Conservation (phyloP, 257 asterid species). For the Solanum appendiculatum region DNA sequence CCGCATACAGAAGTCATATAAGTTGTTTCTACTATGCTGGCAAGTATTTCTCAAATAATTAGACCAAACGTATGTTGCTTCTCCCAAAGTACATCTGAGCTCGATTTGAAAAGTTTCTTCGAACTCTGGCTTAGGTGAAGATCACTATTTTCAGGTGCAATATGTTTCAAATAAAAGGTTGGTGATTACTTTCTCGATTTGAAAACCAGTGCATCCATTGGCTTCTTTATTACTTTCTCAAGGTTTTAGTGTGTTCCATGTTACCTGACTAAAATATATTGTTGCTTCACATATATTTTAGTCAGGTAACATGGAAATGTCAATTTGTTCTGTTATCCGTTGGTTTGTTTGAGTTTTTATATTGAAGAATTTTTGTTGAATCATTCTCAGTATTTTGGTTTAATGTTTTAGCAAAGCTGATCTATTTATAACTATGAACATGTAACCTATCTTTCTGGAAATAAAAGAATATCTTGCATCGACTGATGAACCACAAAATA, state of each 20-base stretch:
- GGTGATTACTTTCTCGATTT: too few relatives aligned
- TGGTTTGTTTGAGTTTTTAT: too few relatives aligned
- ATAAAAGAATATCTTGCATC: not conserved
- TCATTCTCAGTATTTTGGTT: not conserved
- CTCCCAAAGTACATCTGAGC: not conserved
- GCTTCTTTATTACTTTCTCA: too few relatives aligned
- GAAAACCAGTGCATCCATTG: too few relatives aligned
- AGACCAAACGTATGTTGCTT: not conserved
- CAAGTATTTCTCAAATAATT: not conserved
- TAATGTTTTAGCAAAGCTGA: not conserved
- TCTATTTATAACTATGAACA: not conserved
- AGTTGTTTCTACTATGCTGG: not conserved
- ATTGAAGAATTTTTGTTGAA: not conserved
- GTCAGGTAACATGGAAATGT: too few relatives aligned
- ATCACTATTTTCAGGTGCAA: not conserved
- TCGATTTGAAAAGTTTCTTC: not conserved
- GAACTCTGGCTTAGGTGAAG: not conserved
- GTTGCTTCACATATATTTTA: too few relatives aligned
- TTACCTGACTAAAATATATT: too few relatives aligned
- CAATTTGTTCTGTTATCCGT: too few relatives aligned
- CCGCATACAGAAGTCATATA: not conserved
- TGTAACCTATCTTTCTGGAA: not conserved
- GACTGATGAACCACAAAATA: not conserved
- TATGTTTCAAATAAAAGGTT: too few relatives aligned
- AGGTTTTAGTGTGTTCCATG: too few relatives aligned